A percentile compares a stretch with the other conserved stretches of the same genome.
Conservation (phyloP, 106 monocot species). For the Phalaenopsis aphrodite region DNA sequence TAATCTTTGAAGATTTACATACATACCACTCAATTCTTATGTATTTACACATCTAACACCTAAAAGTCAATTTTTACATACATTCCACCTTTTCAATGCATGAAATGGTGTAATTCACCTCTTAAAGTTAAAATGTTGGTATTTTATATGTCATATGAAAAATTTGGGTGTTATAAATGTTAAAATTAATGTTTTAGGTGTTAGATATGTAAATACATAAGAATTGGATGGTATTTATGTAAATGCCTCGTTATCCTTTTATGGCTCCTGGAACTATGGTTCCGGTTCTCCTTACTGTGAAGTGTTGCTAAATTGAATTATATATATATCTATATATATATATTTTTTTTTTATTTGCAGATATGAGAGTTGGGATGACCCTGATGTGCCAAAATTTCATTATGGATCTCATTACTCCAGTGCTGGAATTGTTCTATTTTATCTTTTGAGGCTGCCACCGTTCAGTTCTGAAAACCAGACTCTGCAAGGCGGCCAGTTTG, state of each 20-base stretch:
- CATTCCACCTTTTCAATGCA: too few relatives aligned
- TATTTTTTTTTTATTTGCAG: conserved; percentile 21
- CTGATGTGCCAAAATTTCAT: conserved; percentile 97
- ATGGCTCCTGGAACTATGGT: not conserved
- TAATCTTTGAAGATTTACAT: not conserved
- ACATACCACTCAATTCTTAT: too few relatives aligned
- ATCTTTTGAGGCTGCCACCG: conserved; percentile 86
- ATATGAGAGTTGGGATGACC: conserved; percentile 99
- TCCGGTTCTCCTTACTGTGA: not conserved
- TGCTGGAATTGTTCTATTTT: conserved; percentile 97
- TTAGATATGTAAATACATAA: too few relatives aligned
- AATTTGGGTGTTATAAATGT: too few relatives aligned
- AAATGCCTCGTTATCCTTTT: not conserved
- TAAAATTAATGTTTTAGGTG: too few relatives aligned
- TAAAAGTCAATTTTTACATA: too few relatives aligned
- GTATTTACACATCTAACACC: too few relatives aligned
- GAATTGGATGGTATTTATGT: too few relatives aligned
- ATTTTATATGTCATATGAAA: too few relatives aligned
- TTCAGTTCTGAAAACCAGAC: conserved; percentile 91
- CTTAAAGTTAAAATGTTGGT: too few relatives aligned
- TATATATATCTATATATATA: not conserved
- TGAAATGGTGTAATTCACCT: too few relatives aligned
- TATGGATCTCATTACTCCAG: conserved; percentile 99
- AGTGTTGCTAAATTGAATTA: not conserved
- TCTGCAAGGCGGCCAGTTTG: conserved; percentile 95